Evolutionary conservation across 306 rosid genomes (phyloP), one percentile per base, ranked within the genome.

Genomic region (Ochetophila trinervis): DNA sequence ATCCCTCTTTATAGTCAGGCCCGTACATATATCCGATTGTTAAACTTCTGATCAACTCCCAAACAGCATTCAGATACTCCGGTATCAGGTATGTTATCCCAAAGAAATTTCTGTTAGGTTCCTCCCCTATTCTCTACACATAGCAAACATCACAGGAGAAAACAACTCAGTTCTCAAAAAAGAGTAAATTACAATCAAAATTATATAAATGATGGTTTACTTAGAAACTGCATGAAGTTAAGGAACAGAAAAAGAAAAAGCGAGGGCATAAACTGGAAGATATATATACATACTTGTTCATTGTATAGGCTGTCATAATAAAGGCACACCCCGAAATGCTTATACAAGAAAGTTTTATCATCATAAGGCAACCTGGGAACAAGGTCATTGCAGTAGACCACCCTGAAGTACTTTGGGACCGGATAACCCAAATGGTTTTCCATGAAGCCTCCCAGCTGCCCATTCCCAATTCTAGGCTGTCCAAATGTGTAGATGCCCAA

Each of bases 281-380:
- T 66, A 23, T 22, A 62, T 66, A 69, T 57, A 70, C 87, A 0
- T 78, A 89, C 95, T 15, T 79, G 72, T 69, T 80, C 78, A 14
- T 36, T 8, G 73, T 77, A 90, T 35, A 69, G 69, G 84, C 88
- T 85, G 81, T 85, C 74, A 59, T 83, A 85, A 84, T 85, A 86
- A 65, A 90, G 92, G 79, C 92, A 87, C 9, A 37, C 73, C 71
- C 90, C 92, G 13, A 90, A 90, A 78, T 90, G 95, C 61, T 82
- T 87, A 77, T 74, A 87, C 73, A 87, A 42, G 76, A 84, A 87
- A 54, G 78, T 82, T 71, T 70, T 80, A 67, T 85, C 58, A 66
- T 90, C 97, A 48, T 72, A 87, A 72, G 97, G 97, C 80, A 85
- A 65, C 79, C 95, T 80, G 49, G 92, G 87, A 34, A 90, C 88